These are phyloP conservation scores for Brasilioporus rufonigricans DNA, from an alignment of 768 basidiomycete genomes.

Conservation along the genomic window DNA sequence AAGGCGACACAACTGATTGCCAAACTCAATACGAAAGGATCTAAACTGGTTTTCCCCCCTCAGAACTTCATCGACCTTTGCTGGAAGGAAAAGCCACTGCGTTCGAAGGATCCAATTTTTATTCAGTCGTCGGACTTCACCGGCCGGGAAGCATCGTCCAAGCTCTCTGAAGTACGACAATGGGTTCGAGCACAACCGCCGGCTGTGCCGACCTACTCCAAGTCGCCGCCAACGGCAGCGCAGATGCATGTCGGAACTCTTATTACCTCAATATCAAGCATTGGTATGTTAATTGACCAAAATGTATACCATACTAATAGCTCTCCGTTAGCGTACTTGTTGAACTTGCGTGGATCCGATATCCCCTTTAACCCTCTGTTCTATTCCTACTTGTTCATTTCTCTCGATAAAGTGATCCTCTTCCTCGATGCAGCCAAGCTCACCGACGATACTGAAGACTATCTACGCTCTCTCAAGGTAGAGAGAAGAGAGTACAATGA, in stretches of 20 bases:
- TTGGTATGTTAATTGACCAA: slow-evolving; percentile 45
- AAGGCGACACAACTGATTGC: slow-evolving; percentile 60
- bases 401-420: slow-evolving; percentile 56
- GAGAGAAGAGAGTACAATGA: slow-evolving; percentile 68
- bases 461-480: slow-evolving; percentile 58
- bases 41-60: slow-evolving; percentile 75
- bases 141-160: slow-evolving; percentile 61
- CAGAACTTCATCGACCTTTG: slow-evolving; percentile 82
- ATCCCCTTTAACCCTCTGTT: slow-evolving; percentile 93
- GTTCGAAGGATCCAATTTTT: slow-evolving; percentile 63
- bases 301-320: slow-evolving; percentile 1
- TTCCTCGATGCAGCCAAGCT: slow-evolving; percentile 76
- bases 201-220: slow-evolving; percentile 60
- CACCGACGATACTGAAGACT: slow-evolving; percentile 51
- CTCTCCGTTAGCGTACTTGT: slow-evolving; percentile 61
- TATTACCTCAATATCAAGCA: slow-evolving; percentile 65
- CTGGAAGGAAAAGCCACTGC: slow-evolving; percentile 76
- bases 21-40: slow-evolving; percentile 50
- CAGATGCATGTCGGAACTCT: slow-evolving; percentile 69
- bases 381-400: slow-evolving; percentile 80
- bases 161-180: slow-evolving; percentile 65
- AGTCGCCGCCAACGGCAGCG: slow-evolving; percentile 53
- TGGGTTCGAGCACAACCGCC: slow-evolving; percentile 68
- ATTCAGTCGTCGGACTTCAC: slow-evolving; percentile 72
- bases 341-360: slow-evolving; percentile 89